phyloP scores from a whole-genome alignment of 257 asterid species.

The Nicotiana sylvestris region DNA sequence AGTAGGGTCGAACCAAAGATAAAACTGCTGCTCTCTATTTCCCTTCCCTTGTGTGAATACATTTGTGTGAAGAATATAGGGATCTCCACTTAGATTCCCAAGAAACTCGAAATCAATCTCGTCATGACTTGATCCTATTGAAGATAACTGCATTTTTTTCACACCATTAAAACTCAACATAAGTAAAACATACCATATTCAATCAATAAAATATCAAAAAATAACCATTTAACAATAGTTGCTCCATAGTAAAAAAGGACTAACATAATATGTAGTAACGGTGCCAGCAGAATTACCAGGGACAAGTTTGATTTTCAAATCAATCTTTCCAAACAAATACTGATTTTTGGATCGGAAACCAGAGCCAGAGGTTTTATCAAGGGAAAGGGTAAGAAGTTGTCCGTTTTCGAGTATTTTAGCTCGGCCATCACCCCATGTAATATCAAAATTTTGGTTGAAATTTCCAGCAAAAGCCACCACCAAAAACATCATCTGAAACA shows the following conservation, averaged over 20 bases:
- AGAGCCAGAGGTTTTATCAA: not conserved
- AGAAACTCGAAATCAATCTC: constrained; percentile 11
- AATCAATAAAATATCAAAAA: no score
- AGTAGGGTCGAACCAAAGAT: constrained; percentile 9
- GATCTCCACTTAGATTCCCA: constrained; percentile 7
- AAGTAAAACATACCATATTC: not conserved
- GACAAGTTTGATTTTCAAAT: not conserved
- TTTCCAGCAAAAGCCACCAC: not conserved
- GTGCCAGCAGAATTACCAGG: constrained; percentile 4
- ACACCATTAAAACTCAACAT: not conserved
- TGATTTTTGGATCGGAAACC: not conserved
- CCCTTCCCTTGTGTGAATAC: constrained; percentile 5
- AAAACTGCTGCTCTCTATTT: constrained; percentile 6
- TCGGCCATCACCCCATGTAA: not conserved
- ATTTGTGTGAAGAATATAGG: constrained; percentile 10
- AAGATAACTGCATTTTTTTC: not conserved
- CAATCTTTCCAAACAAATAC: not conserved
- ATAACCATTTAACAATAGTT: no score
- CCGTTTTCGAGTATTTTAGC: constrained; percentile 5
- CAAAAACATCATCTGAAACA: not conserved
- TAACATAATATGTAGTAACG: constrained; percentile 9
- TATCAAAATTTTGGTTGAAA: constrained; percentile 4
- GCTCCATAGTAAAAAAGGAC: not conserved
- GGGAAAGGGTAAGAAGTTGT: constrained; percentile 1
- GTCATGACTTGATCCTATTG: constrained; percentile 5